Base-by-base conservation (phyloP, 108 stramenopile genomes). In the Pseudonitzschia multiseries region DNA sequence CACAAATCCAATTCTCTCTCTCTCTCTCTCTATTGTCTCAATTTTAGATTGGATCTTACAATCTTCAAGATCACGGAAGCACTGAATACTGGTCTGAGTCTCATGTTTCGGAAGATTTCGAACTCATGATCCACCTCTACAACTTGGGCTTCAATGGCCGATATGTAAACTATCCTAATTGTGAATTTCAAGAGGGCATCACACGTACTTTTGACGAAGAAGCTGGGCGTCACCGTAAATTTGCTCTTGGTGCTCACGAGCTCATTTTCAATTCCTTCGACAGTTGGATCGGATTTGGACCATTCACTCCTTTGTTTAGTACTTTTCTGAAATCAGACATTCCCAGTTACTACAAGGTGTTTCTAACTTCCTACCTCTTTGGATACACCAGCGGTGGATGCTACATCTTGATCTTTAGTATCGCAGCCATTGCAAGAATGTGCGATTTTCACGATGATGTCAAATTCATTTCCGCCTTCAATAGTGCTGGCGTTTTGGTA, bases 161-260 rank as follows among this genome's bases (percentile, higher is more conserved):
- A 69, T 85, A 85, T 44, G 69, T 79, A 22, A 81, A 79, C 65
- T 85, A 82, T 63, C 84, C 84, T 12, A 79, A 75, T 67, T 80
- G 79, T 57, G 84, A 85, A 72, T 85, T 85, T 53, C 68, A 85
- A 68, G 84, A 85, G 53, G 84, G 84, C 21, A 79, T 85, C 51
- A 85, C 84, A 33, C 75, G 84, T 66, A 85, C 84, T 44, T 85
- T 85, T 63, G 84, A 85, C 64, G 84, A 85, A 77, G 84, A 85
- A 76, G 84, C 84, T 52, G 81, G 81, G 56, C 79, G 84, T 29
- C 84, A 85, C 51, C 81, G 84, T 22, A 85, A 85, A 73, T 85
- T 85, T 69, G 72, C 81, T 51, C 68, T 82, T 24, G 81, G 81
- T 62, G 81, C 81, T 17, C 84, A 85, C 57, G 84, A 85, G 61